Base-by-base conservation (phyloP, 2,329 filamentous ascomycete species). In the Aspergillus uvarum region DNA sequence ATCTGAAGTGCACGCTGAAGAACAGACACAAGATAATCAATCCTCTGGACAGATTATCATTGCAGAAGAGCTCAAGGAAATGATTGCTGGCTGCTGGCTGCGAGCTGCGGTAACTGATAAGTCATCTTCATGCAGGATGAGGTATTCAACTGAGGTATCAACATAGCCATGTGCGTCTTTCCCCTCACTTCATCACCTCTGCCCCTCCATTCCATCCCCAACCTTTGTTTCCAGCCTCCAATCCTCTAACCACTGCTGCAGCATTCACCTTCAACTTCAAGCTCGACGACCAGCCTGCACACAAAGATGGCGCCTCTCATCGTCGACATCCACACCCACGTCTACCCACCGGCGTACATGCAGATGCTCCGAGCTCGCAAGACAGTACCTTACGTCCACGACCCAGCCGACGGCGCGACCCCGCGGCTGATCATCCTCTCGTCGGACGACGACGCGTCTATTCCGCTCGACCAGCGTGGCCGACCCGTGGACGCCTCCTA, bases 401-500 rank as follows among this genome's bases (percentile, higher is more conserved):
- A 79, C 31, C 76, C 76, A 21, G 66, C 70, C 29, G 63, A 67
- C 47, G 66, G 65, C 11, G 65, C 68, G 22, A 70, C 74, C 10
- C 76, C 78, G 2, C 75, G 79, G 26, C 73, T 81, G 16, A 79
- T 81, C 62, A 81, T 81, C 52, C 75, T 81, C 32, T 73, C 77
- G 5, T 80, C 79, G 14, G 79, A 81, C 54, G 76, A 80, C 63
- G 76, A 78, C 56, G 65, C 73, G 3, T 70, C 74, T 68, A 72
- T 73, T 51, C 74, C 74, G 4, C 65, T 72, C 31, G 72, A 76
- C 22, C 65, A 76, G 35, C 88, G 90, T 2, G 93, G 92, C 42
- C 87, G 93, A 3, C 92, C 93, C 3, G 86, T 97, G 48, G 94
- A 92, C 22, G 81, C 86, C 0, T 90, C 93, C 69, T 97, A 94